Base-by-base conservation (phyloP, 331 rosid species). In the Saraca asoca region DNA sequence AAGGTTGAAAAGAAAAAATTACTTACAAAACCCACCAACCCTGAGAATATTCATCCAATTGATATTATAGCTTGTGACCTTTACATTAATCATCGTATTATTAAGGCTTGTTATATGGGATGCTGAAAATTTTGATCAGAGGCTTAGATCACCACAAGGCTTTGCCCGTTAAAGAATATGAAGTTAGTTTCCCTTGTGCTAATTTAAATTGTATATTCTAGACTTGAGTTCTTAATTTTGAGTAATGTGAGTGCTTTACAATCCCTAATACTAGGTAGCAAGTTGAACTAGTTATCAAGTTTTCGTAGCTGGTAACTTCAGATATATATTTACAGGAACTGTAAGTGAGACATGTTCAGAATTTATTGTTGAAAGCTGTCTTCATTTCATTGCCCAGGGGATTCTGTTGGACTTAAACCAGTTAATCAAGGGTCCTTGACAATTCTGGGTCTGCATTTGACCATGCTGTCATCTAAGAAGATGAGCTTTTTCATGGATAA, bases 401-500 rank as follows among this genome's bases (percentile, higher is more conserved):
- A 70, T 77, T 82, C 85, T 75, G 69, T 79, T 29, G 91, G 79
- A 76, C 85, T 64, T 54, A 90, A 85, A 81, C 85, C 82, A 44
- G 76, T 51, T 51, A 83, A 81, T 77, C 97, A 83, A 68, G 91
- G 90, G 64, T 72, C 99, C 20, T 75, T 94, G 86, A 86, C 95
- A 64, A 86, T 94, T 78, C 80, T 81, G 70, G 96, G 97, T 80
- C 81, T 88, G 75, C 96, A 81, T 74, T 79, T 86, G 91, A 88
- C 81, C 41, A 73, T 86, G 95, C 79, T 78, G 78, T 88, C 97
- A 58, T 90, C 88, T 80, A 86, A 87, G 80, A 86, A 87, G 80
- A 85, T 86, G 81, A 80, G 92, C 58, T 79, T 94, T 78, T 94
- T 90, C 88, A 73, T 90, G 8, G 96, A 94, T 75, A 94, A 94